Evolutionary conservation across 108 stramenopile species (phyloP).

Genomic region (Nannochloropsis salina): DNA sequence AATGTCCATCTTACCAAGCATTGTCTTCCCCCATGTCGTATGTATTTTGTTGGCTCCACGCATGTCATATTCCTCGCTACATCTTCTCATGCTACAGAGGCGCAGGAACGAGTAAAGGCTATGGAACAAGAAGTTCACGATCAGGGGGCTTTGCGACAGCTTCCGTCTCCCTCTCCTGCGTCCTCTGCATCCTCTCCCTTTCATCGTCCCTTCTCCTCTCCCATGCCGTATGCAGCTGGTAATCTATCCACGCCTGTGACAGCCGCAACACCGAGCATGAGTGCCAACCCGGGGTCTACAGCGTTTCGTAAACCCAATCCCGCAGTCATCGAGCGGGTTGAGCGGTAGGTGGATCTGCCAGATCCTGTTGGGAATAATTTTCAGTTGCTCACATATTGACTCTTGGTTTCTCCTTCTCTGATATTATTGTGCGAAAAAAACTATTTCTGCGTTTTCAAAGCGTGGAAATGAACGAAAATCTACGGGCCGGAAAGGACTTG

Average conservation of each 20-base stretch:
- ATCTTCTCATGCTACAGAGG: not conserved
- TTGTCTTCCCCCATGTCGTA: not conserved
- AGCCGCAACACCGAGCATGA: too few species aligned
- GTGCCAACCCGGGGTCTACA: not conserved
- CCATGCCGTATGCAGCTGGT: not conserved
- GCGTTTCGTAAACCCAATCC: not conserved
- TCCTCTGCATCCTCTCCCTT: not conserved
- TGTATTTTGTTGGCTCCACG: not conserved
- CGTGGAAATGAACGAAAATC: not conserved
- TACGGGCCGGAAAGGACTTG: constrained; percentile 63
- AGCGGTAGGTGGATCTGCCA: not conserved
- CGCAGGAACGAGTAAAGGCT: not conserved
- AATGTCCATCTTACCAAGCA: too few species aligned
- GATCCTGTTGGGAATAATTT: too few species aligned
- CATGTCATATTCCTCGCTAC: not conserved
- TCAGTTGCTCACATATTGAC: not conserved
- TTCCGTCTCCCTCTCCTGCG: not conserved
- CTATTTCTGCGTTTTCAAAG: not conserved
- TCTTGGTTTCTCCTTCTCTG: not conserved
- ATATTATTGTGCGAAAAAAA: not conserved
- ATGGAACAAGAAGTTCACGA: not conserved
- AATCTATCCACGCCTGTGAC: too few species aligned
- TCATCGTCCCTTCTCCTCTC: not conserved
- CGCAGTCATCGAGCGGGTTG: not conserved
- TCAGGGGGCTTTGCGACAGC: not conserved